Evolutionary conservation across 495 filamentous ascomycete genomes (phyloP), one percentile per base, ranked within the genome.

Genomic region (Venustampulla echinocandica): DNA sequence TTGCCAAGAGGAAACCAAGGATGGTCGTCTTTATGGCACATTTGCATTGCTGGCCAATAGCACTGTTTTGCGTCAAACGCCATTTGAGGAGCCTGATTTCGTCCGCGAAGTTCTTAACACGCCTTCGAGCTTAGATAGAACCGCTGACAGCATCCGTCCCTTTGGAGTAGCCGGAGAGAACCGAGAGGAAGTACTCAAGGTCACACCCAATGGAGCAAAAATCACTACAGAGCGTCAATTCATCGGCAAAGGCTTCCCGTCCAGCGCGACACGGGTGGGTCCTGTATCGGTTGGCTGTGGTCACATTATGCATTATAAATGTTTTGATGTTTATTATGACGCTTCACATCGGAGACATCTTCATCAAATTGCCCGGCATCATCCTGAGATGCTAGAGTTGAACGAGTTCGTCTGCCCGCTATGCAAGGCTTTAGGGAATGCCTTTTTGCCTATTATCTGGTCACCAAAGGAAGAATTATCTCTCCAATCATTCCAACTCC

Each of bases 321-420:
- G 92, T 63, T 99, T 97, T 57, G 90, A 96, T 53, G 75, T 81
- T 23, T 97, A 96, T 64, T 82, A 82, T 57, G 74, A 81, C 14
- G 84, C 90, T 0, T 92, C 87, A 0, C 70, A 79, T 39, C 77
- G 87, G 41, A 79, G 92, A 36, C 93, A 99, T 52, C 76, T 69
- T 27, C 85, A 88, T 53, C 92, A 97, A 56, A 92, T 97, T 61
- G 89, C 93, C 13, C 77, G 92, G 3, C 83, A 92, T 48, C 90
- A 95, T 55, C 92, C 92, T 0, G 93, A 97, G 60, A 72, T 77
- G 38, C 67, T 85, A 1, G 64, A 73, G 11, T 65, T 74, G 18
- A 82, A 92, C 34, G 92, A 99, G 50, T 99, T 97, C 55, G 84
- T 95, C 20, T 99, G 92, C 54, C 92, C 92, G n/a, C 73, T 99